Conservation (phyloP, 768 basidiomycete genomes). For the Neoboletus magnificus region DNA sequence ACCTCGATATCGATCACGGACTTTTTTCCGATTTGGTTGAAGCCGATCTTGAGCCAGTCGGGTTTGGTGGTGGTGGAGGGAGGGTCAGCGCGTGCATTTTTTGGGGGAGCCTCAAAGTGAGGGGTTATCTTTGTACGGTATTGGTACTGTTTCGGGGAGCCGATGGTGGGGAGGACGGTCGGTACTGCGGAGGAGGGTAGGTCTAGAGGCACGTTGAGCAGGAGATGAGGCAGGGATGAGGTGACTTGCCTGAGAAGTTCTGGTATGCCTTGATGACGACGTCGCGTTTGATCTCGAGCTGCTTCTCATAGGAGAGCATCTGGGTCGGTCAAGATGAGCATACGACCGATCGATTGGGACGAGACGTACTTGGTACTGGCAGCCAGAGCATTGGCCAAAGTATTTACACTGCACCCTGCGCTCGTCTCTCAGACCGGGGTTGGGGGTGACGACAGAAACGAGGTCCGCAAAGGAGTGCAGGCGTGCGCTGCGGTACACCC, state of each 20-base stretch:
- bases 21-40: slow-evolving; percentile 74
- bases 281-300: slow-evolving; percentile 81
- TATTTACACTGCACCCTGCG: slow-evolving; percentile 73
- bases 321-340: slow-evolving; percentile 26
- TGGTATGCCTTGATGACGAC: slow-evolving; percentile 83
- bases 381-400: slow-evolving; percentile 87
- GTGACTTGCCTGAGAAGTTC: slow-evolving; percentile 54
- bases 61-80: slow-evolving; percentile 34
- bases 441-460: slow-evolving; percentile 61
- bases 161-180: slow-evolving; percentile 64
- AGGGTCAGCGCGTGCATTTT: slow-evolving; percentile 26
- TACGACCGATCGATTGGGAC: neutral
- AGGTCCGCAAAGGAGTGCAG: slow-evolving; percentile 78
- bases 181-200: slow-evolving; percentile 60
- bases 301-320: slow-evolving; percentile 86
- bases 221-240: slow-evolving; percentile 26
- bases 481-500: slow-evolving; percentile 66
- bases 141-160: slow-evolving; percentile 85
- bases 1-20: slow-evolving; percentile 92
- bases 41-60: slow-evolving; percentile 83
- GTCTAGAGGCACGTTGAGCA: slow-evolving; percentile 25
- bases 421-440: slow-evolving; percentile 61
- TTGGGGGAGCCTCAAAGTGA: slow-evolving; percentile 82
- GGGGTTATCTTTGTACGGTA: slow-evolving; percentile 98
- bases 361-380: slow-evolving; percentile 78